Percentiles rank a stretch among this genome's conserved stretches.
phyloP scores from a whole-genome alignment of 2,329 filamentous ascomycete species.

The Conoideocrella luteorostrata region DNA sequence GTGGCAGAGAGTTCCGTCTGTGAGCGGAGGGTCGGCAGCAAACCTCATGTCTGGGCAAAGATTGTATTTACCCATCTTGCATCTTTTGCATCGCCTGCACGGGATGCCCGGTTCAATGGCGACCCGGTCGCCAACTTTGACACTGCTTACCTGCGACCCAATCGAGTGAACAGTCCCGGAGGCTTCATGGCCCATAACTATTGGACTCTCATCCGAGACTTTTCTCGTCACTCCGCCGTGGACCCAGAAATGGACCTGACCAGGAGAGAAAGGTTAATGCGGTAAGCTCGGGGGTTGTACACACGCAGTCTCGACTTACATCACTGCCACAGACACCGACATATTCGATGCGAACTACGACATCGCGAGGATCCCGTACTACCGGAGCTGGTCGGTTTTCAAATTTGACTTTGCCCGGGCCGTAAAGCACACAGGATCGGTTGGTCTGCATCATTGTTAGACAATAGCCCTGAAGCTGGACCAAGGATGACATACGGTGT shows the following conservation, averaged over 20 bases:
- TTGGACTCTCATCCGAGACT: slow-evolving; percentile 21
- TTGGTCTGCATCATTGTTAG: too few species aligned
- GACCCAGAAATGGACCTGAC: slow-evolving; percentile 11
- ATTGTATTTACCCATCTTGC: slow-evolving; percentile 73
- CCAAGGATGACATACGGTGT: too few species aligned
- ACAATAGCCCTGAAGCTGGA: too few species aligned
- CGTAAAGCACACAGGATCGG: slow-evolving; percentile 17
- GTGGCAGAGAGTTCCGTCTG: slow-evolving; percentile 66
- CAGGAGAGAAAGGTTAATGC: not conserved
- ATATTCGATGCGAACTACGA: slow-evolving; percentile 17
- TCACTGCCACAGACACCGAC: slow-evolving; percentile 23
- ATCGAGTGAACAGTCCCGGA: slow-evolving; percentile 63
- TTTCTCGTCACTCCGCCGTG: slow-evolving; percentile 10
- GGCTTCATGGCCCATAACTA: slow-evolving; percentile 42
- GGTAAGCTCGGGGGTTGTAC: not conserved
- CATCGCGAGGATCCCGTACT: slow-evolving; percentile 19
- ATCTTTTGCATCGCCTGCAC: slow-evolving; percentile 65
- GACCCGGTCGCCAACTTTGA: slow-evolving; percentile 66
- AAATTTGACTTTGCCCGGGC: slow-evolving; percentile 14
- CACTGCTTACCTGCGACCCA: slow-evolving; percentile 51
- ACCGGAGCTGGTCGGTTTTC: slow-evolving; percentile 15
- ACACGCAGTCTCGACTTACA: too few species aligned
- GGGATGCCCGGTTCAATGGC: slow-evolving; percentile 77
- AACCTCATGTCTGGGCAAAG: slow-evolving; percentile 74
- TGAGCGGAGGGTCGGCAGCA: slow-evolving; percentile 71